Evolutionary conservation across 73 alveolate species (phyloP).

Genomic region (Tetrahymena malaccensis): DNA sequence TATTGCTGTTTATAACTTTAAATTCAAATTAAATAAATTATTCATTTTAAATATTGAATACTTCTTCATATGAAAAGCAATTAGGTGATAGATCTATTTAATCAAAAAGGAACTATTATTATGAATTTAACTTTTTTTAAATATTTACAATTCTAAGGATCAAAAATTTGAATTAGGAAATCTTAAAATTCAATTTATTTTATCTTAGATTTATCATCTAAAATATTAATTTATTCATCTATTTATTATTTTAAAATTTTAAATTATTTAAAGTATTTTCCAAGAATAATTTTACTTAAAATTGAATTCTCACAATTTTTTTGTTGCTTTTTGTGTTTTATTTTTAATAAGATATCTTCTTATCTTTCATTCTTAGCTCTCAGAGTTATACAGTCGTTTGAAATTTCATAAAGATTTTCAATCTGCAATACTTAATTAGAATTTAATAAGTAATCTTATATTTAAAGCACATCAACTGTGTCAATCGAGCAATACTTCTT

Average conservation of each 20-base stretch:
- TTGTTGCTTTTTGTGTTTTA: not conserved
- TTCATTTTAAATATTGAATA: too few species aligned
- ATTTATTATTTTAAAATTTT: too few species aligned
- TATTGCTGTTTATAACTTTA: not conserved
- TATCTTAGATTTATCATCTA: not conserved
- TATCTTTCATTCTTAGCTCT: not conserved
- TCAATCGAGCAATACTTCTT: not conserved
- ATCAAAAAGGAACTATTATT: too few species aligned
- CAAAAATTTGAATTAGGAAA: too few species aligned
- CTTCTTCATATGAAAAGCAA: not conserved
- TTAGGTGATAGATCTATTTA: not conserved
- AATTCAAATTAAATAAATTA: too few species aligned
- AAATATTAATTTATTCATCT: not conserved
- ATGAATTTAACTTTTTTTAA: too few species aligned
- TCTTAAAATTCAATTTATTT: not conserved
- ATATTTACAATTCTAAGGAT: not conserved
- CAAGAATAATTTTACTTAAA: not conserved
- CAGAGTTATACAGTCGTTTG: not conserved
- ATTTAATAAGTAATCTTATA: too few species aligned
- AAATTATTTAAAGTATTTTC: too few species aligned
- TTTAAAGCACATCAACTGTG: not conserved
- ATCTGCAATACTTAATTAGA: too few species aligned
- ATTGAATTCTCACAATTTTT: not conserved
- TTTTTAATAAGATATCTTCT: not conserved
- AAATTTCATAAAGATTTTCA: not conserved